These are phyloP conservation scores for Catharanthus roseus DNA, from an alignment of 257 asterid genomes.

Conservation along the genomic window DNA sequence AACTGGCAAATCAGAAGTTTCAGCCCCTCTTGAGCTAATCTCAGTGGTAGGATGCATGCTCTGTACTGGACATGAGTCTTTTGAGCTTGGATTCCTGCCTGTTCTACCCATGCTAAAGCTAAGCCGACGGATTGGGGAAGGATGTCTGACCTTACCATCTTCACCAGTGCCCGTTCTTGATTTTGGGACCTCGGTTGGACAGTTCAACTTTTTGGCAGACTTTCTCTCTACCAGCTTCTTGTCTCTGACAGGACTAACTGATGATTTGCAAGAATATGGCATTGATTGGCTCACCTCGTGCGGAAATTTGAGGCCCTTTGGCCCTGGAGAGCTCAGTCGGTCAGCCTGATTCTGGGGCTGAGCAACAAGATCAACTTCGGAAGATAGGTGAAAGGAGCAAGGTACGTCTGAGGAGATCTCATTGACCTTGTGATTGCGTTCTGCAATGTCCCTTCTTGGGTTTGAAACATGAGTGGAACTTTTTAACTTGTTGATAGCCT, in stretches of 20 bases:
- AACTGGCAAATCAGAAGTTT: constrained; percentile 19
- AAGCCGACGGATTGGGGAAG: constrained; percentile 57
- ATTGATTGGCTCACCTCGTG: constrained; percentile 18
- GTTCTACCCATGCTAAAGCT: constrained; percentile 36
- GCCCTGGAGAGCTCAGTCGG: constrained; percentile 15
- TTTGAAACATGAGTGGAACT: constrained; percentile 22
- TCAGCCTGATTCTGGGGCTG: constrained; percentile 13
- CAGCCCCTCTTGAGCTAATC: constrained; percentile 25
- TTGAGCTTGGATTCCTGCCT: constrained; percentile 41
- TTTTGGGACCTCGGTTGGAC: constrained; percentile 23
- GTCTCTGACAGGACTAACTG: constrained; percentile 29
- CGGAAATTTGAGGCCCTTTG: constrained; percentile 12
- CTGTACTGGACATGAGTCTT: constrained; percentile 22
- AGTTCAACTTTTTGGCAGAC: constrained; percentile 20
- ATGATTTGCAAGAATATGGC: constrained; percentile 16
- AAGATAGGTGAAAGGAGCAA: constrained; percentile 21
- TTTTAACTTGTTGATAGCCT: constrained; percentile 19
- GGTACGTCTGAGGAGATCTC: constrained; percentile 21
- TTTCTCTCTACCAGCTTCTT: constrained; percentile 26
- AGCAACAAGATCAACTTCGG: constrained; percentile 12
- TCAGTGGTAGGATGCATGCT: constrained; percentile 8
- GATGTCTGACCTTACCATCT: constrained; percentile 37
- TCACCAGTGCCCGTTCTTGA: constrained; percentile 21
- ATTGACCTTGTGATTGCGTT: constrained; percentile 7
- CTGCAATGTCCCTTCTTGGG: constrained; percentile 16